Evolutionary conservation across 1,284 basidiomycete genomes (phyloP), one percentile per base, ranked within the genome.

Genomic region (Papiliotrema fonsecae): DNA sequence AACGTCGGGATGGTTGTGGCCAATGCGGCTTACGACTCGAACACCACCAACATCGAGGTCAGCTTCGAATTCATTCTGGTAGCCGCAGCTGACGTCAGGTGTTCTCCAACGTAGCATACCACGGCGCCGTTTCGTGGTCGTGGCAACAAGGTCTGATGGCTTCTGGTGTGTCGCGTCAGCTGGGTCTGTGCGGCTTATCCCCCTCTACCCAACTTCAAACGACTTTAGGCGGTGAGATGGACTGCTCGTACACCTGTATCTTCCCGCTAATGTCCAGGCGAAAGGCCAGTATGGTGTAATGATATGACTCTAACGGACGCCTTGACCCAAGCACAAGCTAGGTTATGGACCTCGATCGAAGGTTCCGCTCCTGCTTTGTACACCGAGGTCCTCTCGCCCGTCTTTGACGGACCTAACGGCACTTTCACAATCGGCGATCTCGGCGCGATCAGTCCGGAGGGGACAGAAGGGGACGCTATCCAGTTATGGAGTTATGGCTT

Each of bases 121-220:
- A 78, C 55, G 76, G 76, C 11, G 75, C 76, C 25, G 76, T 77
- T 18, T 64, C 73, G 9, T 77, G 76, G 62, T 70, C 70, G 2
- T 77, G 73, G 69, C 75, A 76, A 61, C 74, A 76, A 62, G 74
- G 72, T 30, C 63, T 76, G 19, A 77, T 77, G 76, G 75, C 76
- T 1, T 65, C 69, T 2, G 76, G 76, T 22, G 56, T 77, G 11
- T 66, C 69, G 26, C 60, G 68, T 16, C 74, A 77, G 55, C 66
- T 77, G 11, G 61, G 65, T 2, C 62, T 74, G 25, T 77, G 76
- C 56, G 61, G 60, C 2, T 19, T 53, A 56, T 42, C 47, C 32
- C 43, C 52, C 47, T 43, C 45, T 16, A 49, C 60, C 25, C 54
- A 62, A 40, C 41, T 64, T 9, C 36, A 54, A 28, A 40, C 52